Conservation (phyloP, 2,329 filamentous ascomycete species). For the Fusarium protoensiforme region DNA sequence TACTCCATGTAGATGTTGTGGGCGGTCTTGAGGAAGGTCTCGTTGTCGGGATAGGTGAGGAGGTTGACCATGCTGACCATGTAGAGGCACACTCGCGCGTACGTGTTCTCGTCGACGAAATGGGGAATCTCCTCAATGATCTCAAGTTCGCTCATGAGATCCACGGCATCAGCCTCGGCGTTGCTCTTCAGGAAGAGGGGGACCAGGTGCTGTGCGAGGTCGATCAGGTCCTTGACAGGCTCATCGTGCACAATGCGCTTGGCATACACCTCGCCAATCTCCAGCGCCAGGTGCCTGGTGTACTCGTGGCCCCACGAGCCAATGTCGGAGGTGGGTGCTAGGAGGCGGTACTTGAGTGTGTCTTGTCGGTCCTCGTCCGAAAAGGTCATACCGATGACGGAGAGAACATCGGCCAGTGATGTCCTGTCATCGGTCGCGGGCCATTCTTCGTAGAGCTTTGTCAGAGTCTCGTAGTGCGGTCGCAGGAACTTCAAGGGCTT, state of each 20-base stretch:
- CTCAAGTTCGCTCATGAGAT: conserved; percentile 95
- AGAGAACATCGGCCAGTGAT: conserved; percentile 92
- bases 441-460: conserved; percentile 91
- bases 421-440: conserved; percentile 85
- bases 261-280: conserved; percentile 94
- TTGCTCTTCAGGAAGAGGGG: conserved; percentile 98
- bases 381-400: conserved; percentile 98
- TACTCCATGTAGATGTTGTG: conserved; percentile 95
- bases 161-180: conserved; percentile 96
- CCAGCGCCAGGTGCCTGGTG: conserved; percentile 91
- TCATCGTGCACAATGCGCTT: conserved; percentile 89
- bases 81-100: conserved; percentile 92
- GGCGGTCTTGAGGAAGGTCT: conserved; percentile 91
- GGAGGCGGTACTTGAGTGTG: conserved; percentile 93
- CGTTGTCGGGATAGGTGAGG: conserved; percentile 96
- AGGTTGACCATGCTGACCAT: conserved; percentile 99
- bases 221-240: conserved; percentile 82
- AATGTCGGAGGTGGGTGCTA: conserved; percentile 91
- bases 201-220: conserved; percentile 85
- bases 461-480: conserved; percentile 93
- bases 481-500: conserved; percentile 98
- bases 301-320: conserved; percentile 99
- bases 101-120: conserved; percentile 94
- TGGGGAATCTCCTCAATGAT: conserved; percentile 93
- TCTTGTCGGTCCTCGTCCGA: conserved; percentile 96